Evolutionary conservation across 139 green algal species (phyloP).

Genomic region (Ettlia oleoabundans): DNA sequence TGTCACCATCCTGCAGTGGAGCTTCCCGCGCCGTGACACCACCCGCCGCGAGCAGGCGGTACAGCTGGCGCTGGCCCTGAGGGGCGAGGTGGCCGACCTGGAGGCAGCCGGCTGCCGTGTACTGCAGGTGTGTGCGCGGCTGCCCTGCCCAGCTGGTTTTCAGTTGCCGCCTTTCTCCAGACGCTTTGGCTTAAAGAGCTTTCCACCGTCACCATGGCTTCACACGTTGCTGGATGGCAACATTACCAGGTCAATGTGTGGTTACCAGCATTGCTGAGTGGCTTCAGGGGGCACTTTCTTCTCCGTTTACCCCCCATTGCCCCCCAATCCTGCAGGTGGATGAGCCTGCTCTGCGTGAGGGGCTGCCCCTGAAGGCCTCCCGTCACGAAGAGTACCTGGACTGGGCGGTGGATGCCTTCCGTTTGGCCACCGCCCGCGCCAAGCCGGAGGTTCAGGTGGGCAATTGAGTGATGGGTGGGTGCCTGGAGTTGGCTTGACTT

Average conservation of each 20-base stretch:
- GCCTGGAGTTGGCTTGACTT: background rate
- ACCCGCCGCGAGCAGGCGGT: constrained; percentile 65
- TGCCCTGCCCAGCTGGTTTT: too few species aligned
- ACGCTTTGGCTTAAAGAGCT: too few species aligned
- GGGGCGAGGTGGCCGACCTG: constrained; percentile 86
- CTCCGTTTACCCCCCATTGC: too few species aligned
- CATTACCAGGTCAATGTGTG: too few species aligned
- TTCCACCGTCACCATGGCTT: too few species aligned
- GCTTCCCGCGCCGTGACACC: constrained; percentile 89
- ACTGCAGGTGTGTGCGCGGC: constrained; percentile 69
- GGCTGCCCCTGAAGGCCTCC: constrained; percentile 83
- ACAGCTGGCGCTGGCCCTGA: constrained; percentile 85
- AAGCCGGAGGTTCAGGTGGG: constrained; percentile 15
- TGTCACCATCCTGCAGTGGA: constrained; percentile 95
- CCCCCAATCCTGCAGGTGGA: constrained; percentile 71
- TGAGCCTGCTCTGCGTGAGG: constrained; percentile 92
- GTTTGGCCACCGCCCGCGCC: constrained; percentile 53
- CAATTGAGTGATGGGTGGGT: background rate
- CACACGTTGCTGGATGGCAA: too few species aligned
- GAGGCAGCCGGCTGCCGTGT: constrained; percentile 82
- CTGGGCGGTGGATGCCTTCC: constrained; percentile 91
- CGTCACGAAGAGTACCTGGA: constrained; percentile 79
- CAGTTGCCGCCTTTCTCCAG: too few species aligned
- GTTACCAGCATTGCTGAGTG: background rate
- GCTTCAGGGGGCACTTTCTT: background rate